Evolutionary conservation across 208 protist genomes (phyloP).

Genomic region (Porcisia hertigi): DNA sequence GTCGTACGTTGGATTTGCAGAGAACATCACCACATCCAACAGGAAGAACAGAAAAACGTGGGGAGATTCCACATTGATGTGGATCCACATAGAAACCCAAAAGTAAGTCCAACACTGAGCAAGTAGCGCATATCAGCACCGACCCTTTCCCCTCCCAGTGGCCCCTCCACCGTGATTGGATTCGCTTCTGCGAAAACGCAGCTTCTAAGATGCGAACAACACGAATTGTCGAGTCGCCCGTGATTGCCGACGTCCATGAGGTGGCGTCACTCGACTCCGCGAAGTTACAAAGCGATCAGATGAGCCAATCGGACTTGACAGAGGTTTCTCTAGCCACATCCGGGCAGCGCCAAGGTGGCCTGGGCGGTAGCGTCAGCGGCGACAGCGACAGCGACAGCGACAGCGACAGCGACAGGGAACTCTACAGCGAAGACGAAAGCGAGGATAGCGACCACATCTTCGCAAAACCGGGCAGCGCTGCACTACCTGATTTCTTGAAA

Average conservation of each 20-base stretch:
- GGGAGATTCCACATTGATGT: too few species aligned
- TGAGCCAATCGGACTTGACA: not conserved
- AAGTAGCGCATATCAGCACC: not conserved
- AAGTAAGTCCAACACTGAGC: too few species aligned
- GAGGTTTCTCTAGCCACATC: not conserved
- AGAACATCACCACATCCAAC: too few species aligned
- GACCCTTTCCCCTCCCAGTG: not conserved
- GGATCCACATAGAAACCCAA: too few species aligned
- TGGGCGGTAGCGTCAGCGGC: conserved; percentile 2
- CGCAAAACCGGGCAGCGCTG: conserved; percentile 5
- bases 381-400: conserved; percentile 20
- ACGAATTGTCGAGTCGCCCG: too few species aligned
- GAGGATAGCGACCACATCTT: conserved; percentile 16
- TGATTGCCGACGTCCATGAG: not conserved
- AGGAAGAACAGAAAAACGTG: too few species aligned
- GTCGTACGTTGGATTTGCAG: too few species aligned
- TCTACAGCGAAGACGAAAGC: conserved; percentile 36
- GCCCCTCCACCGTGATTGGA: not conserved
- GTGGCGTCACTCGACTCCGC: not conserved
- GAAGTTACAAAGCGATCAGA: not conserved
- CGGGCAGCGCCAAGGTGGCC: not conserved
- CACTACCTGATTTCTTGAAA: not conserved
- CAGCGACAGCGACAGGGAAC: conserved; percentile 22
- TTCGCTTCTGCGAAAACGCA: not conserved
- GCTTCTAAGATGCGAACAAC: not conserved